Evolutionary conservation across 257 asterid genomes (phyloP).

Genomic region (Ehretia macrophylla): DNA sequence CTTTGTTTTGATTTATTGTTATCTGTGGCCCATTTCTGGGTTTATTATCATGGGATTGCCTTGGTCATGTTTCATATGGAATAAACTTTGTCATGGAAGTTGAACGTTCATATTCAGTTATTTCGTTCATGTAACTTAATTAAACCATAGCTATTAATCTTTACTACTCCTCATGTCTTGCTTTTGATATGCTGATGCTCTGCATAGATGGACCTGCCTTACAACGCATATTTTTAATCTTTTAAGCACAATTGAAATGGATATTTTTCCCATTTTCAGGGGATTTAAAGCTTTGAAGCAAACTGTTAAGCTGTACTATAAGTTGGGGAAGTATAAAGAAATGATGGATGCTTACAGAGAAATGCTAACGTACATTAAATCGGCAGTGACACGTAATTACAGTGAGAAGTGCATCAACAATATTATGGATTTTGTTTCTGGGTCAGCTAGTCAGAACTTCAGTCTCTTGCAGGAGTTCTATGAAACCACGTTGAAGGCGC

Average conservation of each 20-base stretch:
- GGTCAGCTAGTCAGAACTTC: conserved; percentile 94
- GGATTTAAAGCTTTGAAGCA: conserved; percentile 98
- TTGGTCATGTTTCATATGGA: too few species aligned
- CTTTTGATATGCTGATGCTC: background rate
- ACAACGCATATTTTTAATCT: background rate
- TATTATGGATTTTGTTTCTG: conserved; percentile 96
- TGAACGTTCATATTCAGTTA: too few species aligned
- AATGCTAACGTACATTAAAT: conserved; percentile 88
- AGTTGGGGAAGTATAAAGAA: conserved; percentile 82
- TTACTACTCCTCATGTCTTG: too few species aligned
- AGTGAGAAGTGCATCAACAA: conserved; percentile 94
- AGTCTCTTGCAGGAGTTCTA: conserved; percentile 83
- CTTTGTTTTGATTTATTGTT: too few species aligned
- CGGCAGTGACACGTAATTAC: conserved; percentile 97
- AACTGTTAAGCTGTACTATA: conserved; percentile 90
- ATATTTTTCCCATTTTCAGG: conserved; percentile 44
- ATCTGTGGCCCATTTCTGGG: too few species aligned
- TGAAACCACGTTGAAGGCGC: conserved; percentile 88
- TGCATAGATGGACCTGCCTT: background rate
- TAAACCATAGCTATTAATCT: too few species aligned
- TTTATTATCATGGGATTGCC: too few species aligned
- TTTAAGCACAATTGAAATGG: background rate
- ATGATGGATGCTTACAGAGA: conserved; percentile 97
- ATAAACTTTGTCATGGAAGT: too few species aligned
- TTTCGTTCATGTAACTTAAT: too few species aligned